Conservation (phyloP, 176 grass and related monocot genomes). For the Secale cereale region DNA sequence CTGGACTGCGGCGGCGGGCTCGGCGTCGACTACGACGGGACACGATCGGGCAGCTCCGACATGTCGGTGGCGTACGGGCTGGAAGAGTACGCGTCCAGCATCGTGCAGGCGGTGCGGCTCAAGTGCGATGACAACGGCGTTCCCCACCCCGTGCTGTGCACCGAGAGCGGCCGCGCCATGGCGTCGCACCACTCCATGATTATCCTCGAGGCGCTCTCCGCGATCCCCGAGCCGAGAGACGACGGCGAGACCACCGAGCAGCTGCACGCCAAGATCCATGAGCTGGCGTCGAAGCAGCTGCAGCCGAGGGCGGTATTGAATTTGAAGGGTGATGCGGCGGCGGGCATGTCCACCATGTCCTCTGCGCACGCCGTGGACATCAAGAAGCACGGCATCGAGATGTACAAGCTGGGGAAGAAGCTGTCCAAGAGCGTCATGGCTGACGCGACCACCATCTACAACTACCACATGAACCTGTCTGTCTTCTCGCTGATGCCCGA, state of each 20-base stretch:
- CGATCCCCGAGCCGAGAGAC: conserved; percentile 8
- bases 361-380: neutral
- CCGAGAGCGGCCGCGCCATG: conserved; percentile 23
- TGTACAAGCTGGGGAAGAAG: conserved; percentile 5
- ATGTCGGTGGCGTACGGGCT: conserved; percentile 37
- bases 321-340: neutral
- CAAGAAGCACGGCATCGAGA: conserved; percentile 20
- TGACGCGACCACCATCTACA: neutral
- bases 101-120: conserved; percentile 24
- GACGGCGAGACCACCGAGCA: neutral
- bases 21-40: conserved; percentile 24
- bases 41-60: neutral
- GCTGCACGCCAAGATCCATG: neutral
- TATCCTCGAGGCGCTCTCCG: conserved; percentile 22
- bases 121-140: neutral
- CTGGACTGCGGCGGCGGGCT: conserved; percentile 20
- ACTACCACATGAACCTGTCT: conserved; percentile 41
- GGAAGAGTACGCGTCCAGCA: conserved; percentile 25
- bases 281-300: neutral
- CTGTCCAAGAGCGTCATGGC: neutral
- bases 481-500: conserved; percentile 25
- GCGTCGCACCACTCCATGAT: conserved; percentile 30
- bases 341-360: no score
- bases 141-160: conserved; percentile 8
- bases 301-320: neutral